A percentile compares a stretch with the other conserved stretches of the same genome.
Evolutionary conservation across 352 stramenopile genomes (phyloP).

Genomic region (Salisapilia sapeloensis): DNA sequence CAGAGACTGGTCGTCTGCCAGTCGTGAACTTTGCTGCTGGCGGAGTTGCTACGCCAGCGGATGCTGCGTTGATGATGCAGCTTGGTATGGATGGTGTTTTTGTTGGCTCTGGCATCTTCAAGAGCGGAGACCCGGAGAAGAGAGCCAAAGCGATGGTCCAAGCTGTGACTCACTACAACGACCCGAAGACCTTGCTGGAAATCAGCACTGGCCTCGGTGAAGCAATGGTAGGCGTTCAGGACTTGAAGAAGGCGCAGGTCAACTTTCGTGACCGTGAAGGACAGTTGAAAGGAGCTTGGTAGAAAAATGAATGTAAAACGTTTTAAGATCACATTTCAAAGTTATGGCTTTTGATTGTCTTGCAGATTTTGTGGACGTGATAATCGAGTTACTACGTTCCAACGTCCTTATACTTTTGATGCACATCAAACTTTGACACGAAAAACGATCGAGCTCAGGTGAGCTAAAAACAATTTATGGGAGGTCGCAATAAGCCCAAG

Average conservation of each 20-base stretch:
- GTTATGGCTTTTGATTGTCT: too few species aligned
- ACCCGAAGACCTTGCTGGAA: constrained; percentile 95
- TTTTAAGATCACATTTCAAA: too few species aligned
- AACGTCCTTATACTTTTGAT: too few species aligned
- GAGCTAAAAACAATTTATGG: too few species aligned
- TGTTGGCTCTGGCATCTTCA: constrained; percentile 97
- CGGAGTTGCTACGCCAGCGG: constrained; percentile 94
- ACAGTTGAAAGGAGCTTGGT: constrained; percentile 54
- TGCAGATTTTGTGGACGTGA: too few species aligned
- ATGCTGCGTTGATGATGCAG: constrained; percentile 98
- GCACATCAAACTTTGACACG: too few species aligned
- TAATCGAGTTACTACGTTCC: too few species aligned
- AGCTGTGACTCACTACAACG: constrained; percentile 94
- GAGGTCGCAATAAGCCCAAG: too few species aligned
- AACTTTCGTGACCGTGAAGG: constrained; percentile 97
- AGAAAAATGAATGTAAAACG: too few species aligned
- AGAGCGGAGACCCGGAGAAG: constrained; percentile 89
- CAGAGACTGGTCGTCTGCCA: constrained; percentile 81
- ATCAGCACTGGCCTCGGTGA: constrained; percentile 90
- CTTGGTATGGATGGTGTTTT: constrained; percentile 98
- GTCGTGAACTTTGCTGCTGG: constrained; percentile 98
- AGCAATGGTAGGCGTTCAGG: constrained; percentile 95
- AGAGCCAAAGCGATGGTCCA: constrained; percentile 93
- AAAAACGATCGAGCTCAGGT: too few species aligned
- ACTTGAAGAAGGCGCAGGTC: constrained; percentile 89